A percentile compares a stretch with the other conserved stretches of the same genome.
These are phyloP conservation scores for Hanseniaspora taiwanica DNA, from an alignment of 805 yeast genomes.

Conservation along the genomic window DNA sequence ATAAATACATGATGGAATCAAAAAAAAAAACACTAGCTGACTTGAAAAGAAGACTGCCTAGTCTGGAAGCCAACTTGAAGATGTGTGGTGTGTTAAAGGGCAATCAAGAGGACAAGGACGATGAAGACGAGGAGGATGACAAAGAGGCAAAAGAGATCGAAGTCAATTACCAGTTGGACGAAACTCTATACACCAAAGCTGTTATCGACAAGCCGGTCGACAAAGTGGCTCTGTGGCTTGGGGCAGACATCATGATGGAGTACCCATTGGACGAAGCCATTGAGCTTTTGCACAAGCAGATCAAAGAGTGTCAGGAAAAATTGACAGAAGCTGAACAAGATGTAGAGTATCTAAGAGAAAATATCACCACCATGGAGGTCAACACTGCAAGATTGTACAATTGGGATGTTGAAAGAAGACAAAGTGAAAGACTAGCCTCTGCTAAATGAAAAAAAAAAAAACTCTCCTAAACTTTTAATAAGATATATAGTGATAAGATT, in stretches of 20 bases:
- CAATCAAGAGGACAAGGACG: slow-evolving; percentile 28
- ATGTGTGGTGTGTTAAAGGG: slow-evolving; percentile 49
- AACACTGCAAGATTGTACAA: slow-evolving; percentile 86
- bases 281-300: slow-evolving; percentile 47
- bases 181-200: slow-evolving; percentile 82
- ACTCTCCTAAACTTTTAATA: not conserved
- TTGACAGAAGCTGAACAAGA: slow-evolving; percentile 64
- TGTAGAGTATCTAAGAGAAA: slow-evolving; percentile 76
- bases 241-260: slow-evolving; percentile 95
- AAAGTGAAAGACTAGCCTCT: slow-evolving; percentile 27
- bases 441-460: not conserved
- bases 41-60: slow-evolving; percentile 61
- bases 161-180: slow-evolving; percentile 85
- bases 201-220: slow-evolving; percentile 37
- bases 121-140: slow-evolving; percentile 22
- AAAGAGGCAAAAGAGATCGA: slow-evolving; percentile 33
- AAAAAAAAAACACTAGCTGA: slow-evolving; percentile 17
- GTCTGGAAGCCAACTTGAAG: slow-evolving; percentile 71
- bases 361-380: slow-evolving; percentile 95
- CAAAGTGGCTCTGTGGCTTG: slow-evolving; percentile 85
- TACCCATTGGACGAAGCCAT: slow-evolving; percentile 84
- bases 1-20: slow-evolving; percentile 66
- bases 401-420: slow-evolving; percentile 75
- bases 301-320: slow-evolving; percentile 47
- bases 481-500: not conserved